Base-by-base conservation (phyloP, 169 alveolate genomes). In the Plasmodium malariae region DNA sequence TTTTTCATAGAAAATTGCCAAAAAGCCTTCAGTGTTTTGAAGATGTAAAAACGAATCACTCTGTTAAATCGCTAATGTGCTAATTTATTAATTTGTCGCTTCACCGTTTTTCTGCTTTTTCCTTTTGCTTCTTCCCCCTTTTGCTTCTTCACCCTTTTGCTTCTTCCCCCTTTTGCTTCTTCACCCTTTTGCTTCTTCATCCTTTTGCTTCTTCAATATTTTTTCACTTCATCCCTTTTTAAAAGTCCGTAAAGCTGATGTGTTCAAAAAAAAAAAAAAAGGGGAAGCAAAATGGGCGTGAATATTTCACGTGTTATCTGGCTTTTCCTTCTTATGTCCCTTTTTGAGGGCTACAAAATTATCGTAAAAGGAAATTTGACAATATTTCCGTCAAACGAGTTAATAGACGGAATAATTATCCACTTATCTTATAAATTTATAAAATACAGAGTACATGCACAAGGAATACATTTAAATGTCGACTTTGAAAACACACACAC, bases 361-460 rank as follows among this genome's bases (percentile, higher is more conserved):
- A 67, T 80, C 19, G 67, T 45, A 19, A 59, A 67, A 30, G 57
- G 85, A 37, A 67, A 37, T 17, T 49, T 80, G 32, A 65, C 37
- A 30, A 54, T 67, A 34, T 37, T 80, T 9, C 71, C 80, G 14
- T 37, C 43, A 12, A 51, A 67, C 30, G 21, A 80, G 14, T n/a
- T 28, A 24, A 67, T 80, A 30, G 90, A 80, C 28, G 90, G 90
- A 6, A 80, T 80, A 49, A 40, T 51, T 6, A 43, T 80, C 0
- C 72, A 80, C 34, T 32, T 80, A 30, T 19, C 68, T 28, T 21
- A 80, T 45, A 63, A 17, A 60, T 67, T 80, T 80, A 67, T 80
- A 67, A 63, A 80, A 40, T 43, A 80, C n/a, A 80, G 43, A 59
- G 90, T 80, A 0, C 62, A 80, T 14, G 76, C 85, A 26, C 12